Conservation (phyloP, 1,284 basidiomycete genomes). For the Retiboletus flavoniger region DNA sequence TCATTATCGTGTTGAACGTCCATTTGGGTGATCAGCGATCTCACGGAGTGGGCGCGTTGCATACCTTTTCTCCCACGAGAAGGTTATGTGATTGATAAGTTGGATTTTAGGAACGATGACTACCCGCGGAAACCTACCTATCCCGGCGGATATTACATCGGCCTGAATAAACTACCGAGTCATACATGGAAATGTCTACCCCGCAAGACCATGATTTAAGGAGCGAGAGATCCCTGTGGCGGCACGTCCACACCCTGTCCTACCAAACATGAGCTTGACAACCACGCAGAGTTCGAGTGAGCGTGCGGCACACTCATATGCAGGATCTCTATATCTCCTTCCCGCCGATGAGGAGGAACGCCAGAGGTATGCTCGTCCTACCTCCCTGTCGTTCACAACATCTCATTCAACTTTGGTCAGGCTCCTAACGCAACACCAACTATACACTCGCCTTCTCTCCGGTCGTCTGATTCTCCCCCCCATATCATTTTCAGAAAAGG, state of each 20-base stretch:
- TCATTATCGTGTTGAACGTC: not conserved
- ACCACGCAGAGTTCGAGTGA: not conserved
- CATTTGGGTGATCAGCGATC: not conserved
- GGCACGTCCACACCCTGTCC: too few relatives aligned
- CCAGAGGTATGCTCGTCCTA: constrained; percentile 14
- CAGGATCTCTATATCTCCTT: constrained; percentile 25
- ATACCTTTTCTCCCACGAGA: too few relatives aligned
- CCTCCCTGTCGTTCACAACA: too few relatives aligned
- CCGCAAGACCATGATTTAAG: too few relatives aligned
- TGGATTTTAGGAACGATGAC: too few relatives aligned
- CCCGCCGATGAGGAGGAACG: constrained; percentile 30
- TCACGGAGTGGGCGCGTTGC: too few relatives aligned
- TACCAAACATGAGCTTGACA: constrained; percentile 6
- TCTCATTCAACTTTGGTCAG: constrained; percentile 5
- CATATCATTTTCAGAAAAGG: constrained; percentile 14
- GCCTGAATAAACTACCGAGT: too few relatives aligned
- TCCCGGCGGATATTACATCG: too few relatives aligned
- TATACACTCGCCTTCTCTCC: constrained; percentile 21
- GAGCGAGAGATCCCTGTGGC: too few relatives aligned
- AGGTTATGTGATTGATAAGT: too few relatives aligned
- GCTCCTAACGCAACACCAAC: constrained; percentile 16
- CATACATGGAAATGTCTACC: too few relatives aligned
- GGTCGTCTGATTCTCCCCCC: constrained; percentile 25
- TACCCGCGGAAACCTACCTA: too few relatives aligned
- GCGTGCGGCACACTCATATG: constrained; percentile 16